phyloP scores from a whole-genome alignment of 2,329 filamentous ascomycete genomes.

The Lasiodiplodia sp. region DNA sequence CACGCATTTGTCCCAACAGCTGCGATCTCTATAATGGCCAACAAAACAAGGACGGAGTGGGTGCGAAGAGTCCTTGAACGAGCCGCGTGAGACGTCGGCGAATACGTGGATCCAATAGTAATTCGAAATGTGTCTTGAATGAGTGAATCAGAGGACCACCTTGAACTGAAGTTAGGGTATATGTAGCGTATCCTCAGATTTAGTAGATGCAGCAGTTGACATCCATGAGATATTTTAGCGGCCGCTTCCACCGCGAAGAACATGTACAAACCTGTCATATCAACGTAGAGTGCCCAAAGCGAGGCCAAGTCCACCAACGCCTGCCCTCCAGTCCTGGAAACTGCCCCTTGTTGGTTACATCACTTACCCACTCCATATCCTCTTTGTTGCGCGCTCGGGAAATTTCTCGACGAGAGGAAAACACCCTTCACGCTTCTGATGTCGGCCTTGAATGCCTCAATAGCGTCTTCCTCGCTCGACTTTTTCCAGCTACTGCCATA shows the following conservation, averaged over 20 bases:
- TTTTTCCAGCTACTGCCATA: slow-evolving; percentile 50
- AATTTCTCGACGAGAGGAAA: slow-evolving; percentile 76
- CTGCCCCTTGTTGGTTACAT: neutral
- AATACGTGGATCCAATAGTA: neutral
- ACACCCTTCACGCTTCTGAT: slow-evolving; percentile 83
- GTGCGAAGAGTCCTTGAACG: slow-evolving; percentile 1
- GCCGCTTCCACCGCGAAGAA: neutral
- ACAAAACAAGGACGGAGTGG: neutral
- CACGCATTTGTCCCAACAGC: neutral
- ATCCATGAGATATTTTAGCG: neutral
- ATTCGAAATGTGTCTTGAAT: neutral
- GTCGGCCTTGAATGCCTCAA: slow-evolving; percentile 74
- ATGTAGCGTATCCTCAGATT: neutral
- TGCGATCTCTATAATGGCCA: neutral
- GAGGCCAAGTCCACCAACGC: neutral
- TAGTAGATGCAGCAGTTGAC: too few species aligned
- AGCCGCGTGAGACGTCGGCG: too few species aligned
- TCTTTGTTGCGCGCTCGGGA: slow-evolving; percentile 51
- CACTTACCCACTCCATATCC: neutral
- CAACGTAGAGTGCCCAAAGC: neutral
- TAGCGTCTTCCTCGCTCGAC: slow-evolving; percentile 71
- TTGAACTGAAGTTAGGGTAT: neutral
- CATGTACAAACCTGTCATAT: slow-evolving; percentile 6
- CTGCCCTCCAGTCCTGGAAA: neutral
- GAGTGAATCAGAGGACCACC: neutral